Base-by-base conservation (phyloP, 371 early-diverging fungal species). In the Coemansia sp. region DNA sequence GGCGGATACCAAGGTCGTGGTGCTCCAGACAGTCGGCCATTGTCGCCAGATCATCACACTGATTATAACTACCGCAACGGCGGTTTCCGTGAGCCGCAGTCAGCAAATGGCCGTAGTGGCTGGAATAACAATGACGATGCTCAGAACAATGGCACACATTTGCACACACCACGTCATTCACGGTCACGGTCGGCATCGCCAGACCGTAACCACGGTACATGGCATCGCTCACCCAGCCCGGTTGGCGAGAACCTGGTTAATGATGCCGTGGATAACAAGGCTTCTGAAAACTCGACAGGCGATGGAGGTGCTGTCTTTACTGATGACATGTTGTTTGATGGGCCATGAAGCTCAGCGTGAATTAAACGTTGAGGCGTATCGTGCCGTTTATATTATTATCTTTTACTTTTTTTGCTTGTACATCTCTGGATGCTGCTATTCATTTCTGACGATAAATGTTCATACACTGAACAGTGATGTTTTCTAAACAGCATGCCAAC, bases 301-400 rank as follows among this genome's bases (percentile, higher is more conserved):
- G 61, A 61, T 17, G 51, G 36, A 3, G 6, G n/a, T 12, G 32
- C 15, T 2, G 19, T 21, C 26, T 54, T 54, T 29, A 63, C 40
- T 24, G 63, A 54, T 15, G 63, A 63, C 29, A 41, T 54, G 5
- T 19, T 63, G 40, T 63, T 63, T 39, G 24, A 39, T 24, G 63
- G 53, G 19, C 63, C 63, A 5, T 54, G 28, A 53, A 40, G 61
- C 6, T n/a, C n/a, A 28, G 13, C 26, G 28, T 19, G n/a, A 53
- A 48, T 4, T 17, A 41, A n/a, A 12, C 3, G 44, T n/a, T 41
- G 44, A 15, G 44, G 44, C 44, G 15, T 41, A 13, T 15, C 15
- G 44, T n/a, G n/a, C 44, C n/a, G 12, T 41, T 41, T 41, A 41
- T 41, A 15, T 5, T n/a, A 41, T n/a, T 41, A 15, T 12, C n/a